Conservation (phyloP, 2,329 filamentous ascomycete species). For the Immersiporthe knoxdaviesiana region DNA sequence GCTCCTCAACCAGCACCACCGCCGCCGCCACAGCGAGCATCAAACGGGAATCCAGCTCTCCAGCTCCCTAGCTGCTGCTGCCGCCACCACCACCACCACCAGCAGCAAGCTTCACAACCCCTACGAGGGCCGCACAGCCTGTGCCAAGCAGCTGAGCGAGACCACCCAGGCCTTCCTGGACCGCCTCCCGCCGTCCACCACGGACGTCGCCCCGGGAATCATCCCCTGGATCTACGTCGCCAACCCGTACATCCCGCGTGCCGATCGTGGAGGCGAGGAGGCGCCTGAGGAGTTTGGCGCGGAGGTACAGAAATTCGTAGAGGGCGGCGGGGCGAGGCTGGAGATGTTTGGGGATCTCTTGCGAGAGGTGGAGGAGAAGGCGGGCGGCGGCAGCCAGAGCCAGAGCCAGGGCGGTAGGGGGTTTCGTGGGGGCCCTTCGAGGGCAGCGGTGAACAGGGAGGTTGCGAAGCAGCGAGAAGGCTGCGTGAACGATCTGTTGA, state of each 20-base stretch:
- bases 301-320: conserved; percentile 52
- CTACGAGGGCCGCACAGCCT: conserved; percentile 52
- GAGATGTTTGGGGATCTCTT: conserved; percentile 53
- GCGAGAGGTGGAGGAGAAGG: conserved; percentile 44
- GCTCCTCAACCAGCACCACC: conserved; percentile 12
- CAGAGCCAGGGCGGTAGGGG: neutral
- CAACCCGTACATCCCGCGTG: conserved; percentile 60
- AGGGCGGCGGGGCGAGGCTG: conserved; percentile 56
- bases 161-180: conserved; percentile 56
- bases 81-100: conserved; percentile 14
- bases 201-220: conserved; percentile 46
- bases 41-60: neutral
- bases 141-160: conserved; percentile 58
- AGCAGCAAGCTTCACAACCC: conserved; percentile 56
- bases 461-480: conserved; percentile 54
- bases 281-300: conserved; percentile 50
- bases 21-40: neutral
- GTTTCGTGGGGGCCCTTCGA: conserved; percentile 38
- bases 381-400: neutral
- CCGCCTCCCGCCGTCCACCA: conserved; percentile 70
- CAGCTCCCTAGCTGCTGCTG: conserved; percentile 1
- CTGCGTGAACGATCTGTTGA: conserved; percentile 59
- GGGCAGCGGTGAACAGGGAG: conserved; percentile 46
- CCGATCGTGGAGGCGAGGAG: conserved; percentile 51
- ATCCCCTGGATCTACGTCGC: conserved; percentile 74